Percentiles rank a stretch among this genome's conserved stretches.
Evolutionary conservation across 495 filamentous ascomycete species (phyloP).

Genomic region (Aspergillus cavernicola): DNA sequence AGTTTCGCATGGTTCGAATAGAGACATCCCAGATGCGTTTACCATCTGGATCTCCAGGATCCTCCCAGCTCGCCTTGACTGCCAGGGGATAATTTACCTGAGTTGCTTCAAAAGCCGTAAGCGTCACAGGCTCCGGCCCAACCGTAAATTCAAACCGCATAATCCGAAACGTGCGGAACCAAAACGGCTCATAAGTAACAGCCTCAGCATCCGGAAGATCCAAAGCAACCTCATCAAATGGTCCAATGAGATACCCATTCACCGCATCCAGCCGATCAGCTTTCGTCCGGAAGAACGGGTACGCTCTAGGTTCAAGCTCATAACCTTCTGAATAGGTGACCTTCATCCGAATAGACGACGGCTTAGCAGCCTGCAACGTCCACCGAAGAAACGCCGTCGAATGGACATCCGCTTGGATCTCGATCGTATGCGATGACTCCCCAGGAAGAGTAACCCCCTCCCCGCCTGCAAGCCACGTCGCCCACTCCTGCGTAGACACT

Average conservation of each 20-base stretch:
- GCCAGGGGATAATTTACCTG: slow-evolving; percentile 33
- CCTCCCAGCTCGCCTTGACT: slow-evolving; percentile 26
- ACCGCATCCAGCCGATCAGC: slow-evolving; percentile 29
- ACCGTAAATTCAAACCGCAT: slow-evolving; percentile 25
- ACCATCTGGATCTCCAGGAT: slow-evolving; percentile 15
- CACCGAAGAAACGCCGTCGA: slow-evolving; percentile 36
- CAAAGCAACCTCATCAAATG: slow-evolving; percentile 28
- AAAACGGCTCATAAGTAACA: slow-evolving; percentile 33
- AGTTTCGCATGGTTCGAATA: slow-evolving; percentile 33
- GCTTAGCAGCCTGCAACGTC: slow-evolving; percentile 20
- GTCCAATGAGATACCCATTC: slow-evolving; percentile 30
- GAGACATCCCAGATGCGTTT: slow-evolving; percentile 31
- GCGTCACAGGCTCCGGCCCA: not conserved
- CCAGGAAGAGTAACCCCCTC: slow-evolving; percentile 17
- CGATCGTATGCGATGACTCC: slow-evolving; percentile 26
- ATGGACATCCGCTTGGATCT: slow-evolving; percentile 33
- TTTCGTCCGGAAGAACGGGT: slow-evolving; percentile 38
- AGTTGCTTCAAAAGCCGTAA: slow-evolving; percentile 9
- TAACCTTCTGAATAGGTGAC: slow-evolving; percentile 41
- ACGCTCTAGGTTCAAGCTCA: slow-evolving; percentile 34
- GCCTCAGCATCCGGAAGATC: slow-evolving; percentile 8
- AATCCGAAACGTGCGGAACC: slow-evolving; percentile 39
- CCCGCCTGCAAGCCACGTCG: slow-evolving; percentile 8
- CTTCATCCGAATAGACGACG: slow-evolving; percentile 24
- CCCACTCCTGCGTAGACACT: slow-evolving; percentile 17